Base-by-base conservation (phyloP, 352 stramenopile species). In the Globisporangium okanoganense region DNA sequence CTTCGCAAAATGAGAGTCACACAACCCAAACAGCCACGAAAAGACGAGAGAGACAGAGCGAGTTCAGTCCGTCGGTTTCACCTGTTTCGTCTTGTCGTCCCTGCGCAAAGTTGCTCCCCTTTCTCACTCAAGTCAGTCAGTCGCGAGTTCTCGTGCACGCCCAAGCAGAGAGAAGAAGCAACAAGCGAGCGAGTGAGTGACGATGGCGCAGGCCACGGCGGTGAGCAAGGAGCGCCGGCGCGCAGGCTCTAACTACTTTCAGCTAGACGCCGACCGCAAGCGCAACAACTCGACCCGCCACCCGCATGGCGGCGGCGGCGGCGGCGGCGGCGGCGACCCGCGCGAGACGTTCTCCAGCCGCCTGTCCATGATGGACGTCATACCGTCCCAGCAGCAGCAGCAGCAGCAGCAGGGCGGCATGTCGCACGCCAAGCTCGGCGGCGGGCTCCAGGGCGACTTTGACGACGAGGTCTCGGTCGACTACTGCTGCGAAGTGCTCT, bases 221-320 rank as follows among this genome's bases (percentile, higher is more conserved):
- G 54, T 50, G 24, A 60, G 59, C 47, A 67, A 64, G 59, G 80
- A 90, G 56, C 79, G 82, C 10, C 73, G 79, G 9, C 84, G 84
- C 61, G 84, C 84, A n/a, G 76, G 78, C 62, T 91, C 81, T 71
- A 93, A 93, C 78, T 93, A 93, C 72, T 93, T 93, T 57, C 69
- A 89, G 63, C 73, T 93, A 35, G 79, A 90, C 40, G 75, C 81
- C 13, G 82, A 93, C 67, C 76, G 78, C 61, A 88, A 89, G 73
- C 79, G 84, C 66, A 87, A 86, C 69, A 71, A 69, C 66, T 83
- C 69, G 69, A 61, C 67, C 49, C 57, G 57, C 5, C 49, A 49
- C 51, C 51, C 35, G n/a, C n/a, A n/a, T n/a, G n/a, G n/a, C n/a
- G n/a, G n/a, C 9, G 75, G 79, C 57, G 60, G 58, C 18, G 75